Evolutionary conservation across 768 basidiomycete species (phyloP), one percentile per base, ranked within the genome.

Genomic region (Gloeostereum incarnatum): DNA sequence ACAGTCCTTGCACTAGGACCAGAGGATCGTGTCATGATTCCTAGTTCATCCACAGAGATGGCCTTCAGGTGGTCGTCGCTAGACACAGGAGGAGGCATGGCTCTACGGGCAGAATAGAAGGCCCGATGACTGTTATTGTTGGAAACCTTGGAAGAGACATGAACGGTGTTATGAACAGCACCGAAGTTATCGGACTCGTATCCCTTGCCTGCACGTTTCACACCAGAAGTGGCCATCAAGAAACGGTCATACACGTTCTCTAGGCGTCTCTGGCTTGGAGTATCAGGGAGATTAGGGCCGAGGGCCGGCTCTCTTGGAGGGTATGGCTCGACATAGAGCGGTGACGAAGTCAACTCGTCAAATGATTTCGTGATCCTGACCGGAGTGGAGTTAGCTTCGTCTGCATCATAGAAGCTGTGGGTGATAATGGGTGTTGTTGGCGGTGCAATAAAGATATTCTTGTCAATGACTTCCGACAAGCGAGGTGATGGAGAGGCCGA

Each of bases 201-300:
- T 5, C 87, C 86, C 49, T 75, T 78, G 3, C 87, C 87, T 6
- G 82, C 60, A 20, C 85, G 81, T 51, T 79, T 87, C 27, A 90
- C 85, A 19, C 81, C 81, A 2, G 78, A 73, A 1, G 82, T 84
- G 8, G 84, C 79, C 81, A 87, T 83, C 20, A 89, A 64, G 62
- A 88, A 81, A 29, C 81, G 75, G 47, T 90, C 87, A 44, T 89
- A 90, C 13, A 82, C 80, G 39, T 74, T 74, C 60, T 88, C 85
- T 19, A 83, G 50, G 32, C 70, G 73, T 29, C 69, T 76, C 41
- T 62, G 72, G 40, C 68, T 68, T 0, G 81, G 78, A 0, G 78
- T 69, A 41, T 79, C 75, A 4, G 61, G 65, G 7, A 69, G 50
- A 14, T 51, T 45, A 3, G 49, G 48, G 6, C 60, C 58, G 8